Percentiles rank a stretch among this genome's conserved stretches.
phyloP scores from a whole-genome alignment of 2,329 filamentous ascomycete genomes.

The Arthrobotrys iridis region DNA sequence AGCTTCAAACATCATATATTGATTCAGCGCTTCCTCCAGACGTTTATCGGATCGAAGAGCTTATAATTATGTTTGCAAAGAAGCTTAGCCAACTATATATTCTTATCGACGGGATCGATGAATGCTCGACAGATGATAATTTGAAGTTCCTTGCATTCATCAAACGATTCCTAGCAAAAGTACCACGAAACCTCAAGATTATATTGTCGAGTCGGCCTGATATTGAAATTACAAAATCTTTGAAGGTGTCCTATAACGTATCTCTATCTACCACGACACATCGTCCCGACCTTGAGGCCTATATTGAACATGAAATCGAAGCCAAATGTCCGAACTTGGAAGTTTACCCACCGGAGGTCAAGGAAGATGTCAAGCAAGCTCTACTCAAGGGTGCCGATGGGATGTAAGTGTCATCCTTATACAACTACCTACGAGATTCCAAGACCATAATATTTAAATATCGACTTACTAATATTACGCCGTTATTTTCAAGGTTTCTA shows the following conservation, averaged over 20 bases:
- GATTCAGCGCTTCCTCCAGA: slow-evolving; percentile 26
- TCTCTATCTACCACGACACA: slow-evolving; percentile 51
- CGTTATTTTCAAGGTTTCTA: slow-evolving; percentile 60
- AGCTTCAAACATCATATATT: slow-evolving; percentile 27
- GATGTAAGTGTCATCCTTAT: slow-evolving; percentile 59
- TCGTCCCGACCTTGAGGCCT: slow-evolving; percentile 56
- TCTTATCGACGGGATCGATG: slow-evolving; percentile 56
- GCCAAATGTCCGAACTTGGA: slow-evolving; percentile 52
- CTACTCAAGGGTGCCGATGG: slow-evolving; percentile 59
- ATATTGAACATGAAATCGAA: slow-evolving; percentile 54
- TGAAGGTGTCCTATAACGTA: slow-evolving; percentile 38
- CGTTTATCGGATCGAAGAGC: slow-evolving; percentile 18
- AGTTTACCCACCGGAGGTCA: slow-evolving; percentile 53
- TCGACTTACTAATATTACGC: slow-evolving; percentile 1
- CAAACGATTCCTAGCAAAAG: neutral
- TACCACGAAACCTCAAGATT: slow-evolving; percentile 55
- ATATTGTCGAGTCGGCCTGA: slow-evolving; percentile 59
- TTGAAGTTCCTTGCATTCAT: slow-evolving; percentile 30
- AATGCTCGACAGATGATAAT: slow-evolving; percentile 43
- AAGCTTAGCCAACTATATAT: slow-evolving; percentile 15
- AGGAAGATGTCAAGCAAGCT: slow-evolving; percentile 58
- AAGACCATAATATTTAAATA: too few species aligned
- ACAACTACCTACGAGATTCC: neutral
- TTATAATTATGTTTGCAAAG: neutral
- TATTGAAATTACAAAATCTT: slow-evolving; percentile 45